Conservation (phyloP, 495 filamentous ascomycete genomes). For the Xylaria longipes region DNA sequence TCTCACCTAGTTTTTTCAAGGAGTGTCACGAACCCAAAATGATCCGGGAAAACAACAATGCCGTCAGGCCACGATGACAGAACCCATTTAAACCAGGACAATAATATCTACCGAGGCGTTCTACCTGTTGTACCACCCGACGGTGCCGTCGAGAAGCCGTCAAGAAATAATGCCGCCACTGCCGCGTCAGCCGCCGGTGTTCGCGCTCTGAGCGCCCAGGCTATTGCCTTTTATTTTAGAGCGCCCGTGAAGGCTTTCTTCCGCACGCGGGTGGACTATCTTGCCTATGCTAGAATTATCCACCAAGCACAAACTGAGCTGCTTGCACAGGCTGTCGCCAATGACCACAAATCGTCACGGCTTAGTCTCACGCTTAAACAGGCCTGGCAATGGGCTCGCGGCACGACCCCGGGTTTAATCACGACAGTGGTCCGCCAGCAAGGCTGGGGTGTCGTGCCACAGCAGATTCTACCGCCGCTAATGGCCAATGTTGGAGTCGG, state of each 20-base stretch:
- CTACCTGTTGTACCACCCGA: constrained; percentile 49
- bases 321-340: constrained; percentile 31
- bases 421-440: constrained; percentile 78
- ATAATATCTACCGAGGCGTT: constrained; percentile 40
- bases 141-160: constrained; percentile 46
- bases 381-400: constrained; percentile 67
- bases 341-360: constrained; percentile 33
- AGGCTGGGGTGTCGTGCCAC: constrained; percentile 86
- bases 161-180: constrained; percentile 75
- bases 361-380: constrained; percentile 38
- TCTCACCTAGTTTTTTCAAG: background rate
- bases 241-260: constrained; percentile 92
- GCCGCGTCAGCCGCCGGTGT: constrained; percentile 76
- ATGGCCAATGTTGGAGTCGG: constrained; percentile 87
- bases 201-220: constrained; percentile 77
- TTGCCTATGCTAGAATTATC: constrained; percentile 55
- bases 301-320: constrained; percentile 42
- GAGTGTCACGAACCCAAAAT: constrained; percentile 33
- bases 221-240: constrained; percentile 87
- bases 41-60: constrained; percentile 39
- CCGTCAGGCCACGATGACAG: constrained; percentile 40
- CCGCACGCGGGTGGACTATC: constrained; percentile 82
- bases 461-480: constrained; percentile 85
- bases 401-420: constrained; percentile 79
- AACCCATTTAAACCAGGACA: constrained; percentile 26